Conservation (phyloP, 306 rosid genomes). For the Ziziphus jujuba region DNA sequence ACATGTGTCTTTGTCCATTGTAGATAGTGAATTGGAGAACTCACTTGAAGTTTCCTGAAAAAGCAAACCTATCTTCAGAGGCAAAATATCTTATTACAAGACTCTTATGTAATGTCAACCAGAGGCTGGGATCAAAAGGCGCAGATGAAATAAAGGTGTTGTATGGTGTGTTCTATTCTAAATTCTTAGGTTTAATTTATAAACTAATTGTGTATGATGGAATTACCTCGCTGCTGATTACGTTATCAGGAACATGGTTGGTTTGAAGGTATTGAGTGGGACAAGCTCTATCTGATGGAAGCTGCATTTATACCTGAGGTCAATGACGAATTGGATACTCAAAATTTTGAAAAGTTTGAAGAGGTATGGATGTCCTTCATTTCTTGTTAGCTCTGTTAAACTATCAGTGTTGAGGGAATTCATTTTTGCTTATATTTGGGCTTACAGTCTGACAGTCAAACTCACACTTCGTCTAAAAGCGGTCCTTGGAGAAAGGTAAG, state of each 20-base stretch:
- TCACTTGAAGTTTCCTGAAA: constrained; percentile 93
- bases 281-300: constrained; percentile 82
- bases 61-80: constrained; percentile 74
- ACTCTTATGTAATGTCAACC: constrained; percentile 83
- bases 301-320: constrained; percentile 99
- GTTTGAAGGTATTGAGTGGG: constrained; percentile 79
- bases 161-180: constrained; percentile 62
- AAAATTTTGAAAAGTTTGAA: constrained; percentile 94
- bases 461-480: constrained; percentile 58
- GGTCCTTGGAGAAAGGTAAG: constrained; percentile 97
- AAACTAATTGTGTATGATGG: constrained; percentile 25
- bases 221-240: constrained; percentile 46
- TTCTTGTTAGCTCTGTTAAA: constrained; percentile 25
- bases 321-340: too few relatives aligned
- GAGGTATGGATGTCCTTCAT: constrained; percentile 57
- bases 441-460: constrained; percentile 66
- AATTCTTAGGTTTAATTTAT: constrained; percentile 40
- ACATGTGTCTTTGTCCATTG: constrained; percentile 5
- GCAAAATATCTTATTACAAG: constrained; percentile 83
- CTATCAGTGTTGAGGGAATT: constrained; percentile 16
- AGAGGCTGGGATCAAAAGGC: constrained; percentile 86
- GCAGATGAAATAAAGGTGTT: constrained; percentile 95
- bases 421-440: constrained; percentile 23
- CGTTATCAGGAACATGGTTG: constrained; percentile 71
- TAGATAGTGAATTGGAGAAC: constrained; percentile 98